Evolutionary conservation across 208 protist species (phyloP), one percentile per base, ranked within the genome.

Genomic region (Trypanosomatidae sp.): DNA sequence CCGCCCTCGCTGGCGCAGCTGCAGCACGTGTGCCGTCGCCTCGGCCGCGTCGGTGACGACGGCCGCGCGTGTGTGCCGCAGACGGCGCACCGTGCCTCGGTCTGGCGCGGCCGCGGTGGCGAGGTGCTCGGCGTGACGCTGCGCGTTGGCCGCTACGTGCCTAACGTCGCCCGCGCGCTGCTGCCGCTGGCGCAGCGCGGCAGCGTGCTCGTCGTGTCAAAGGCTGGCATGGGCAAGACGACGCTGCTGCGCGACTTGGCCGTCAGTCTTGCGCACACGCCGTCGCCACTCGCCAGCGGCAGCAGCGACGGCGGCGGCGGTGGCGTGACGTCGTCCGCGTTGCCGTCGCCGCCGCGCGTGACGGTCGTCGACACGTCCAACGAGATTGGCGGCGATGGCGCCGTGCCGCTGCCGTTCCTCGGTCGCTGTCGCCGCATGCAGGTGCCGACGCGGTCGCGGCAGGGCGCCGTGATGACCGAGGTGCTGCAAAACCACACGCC

Each of bases 401-500:
- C 88, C 18, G 49, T 88, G 11, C 84, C 90, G 7, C 53, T 96
- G 58, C 62, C 74, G 4, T 88, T 80, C 56, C 64, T 97, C 13
- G 92, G 90, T 2, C 57, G 64, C 6, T 89, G 88, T 30, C 71
- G 94, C 4, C 75, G 92, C 26, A 82, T 97, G 24, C 86, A 92
- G 42, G 88, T 97, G 21, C 62, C 68, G 3, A 42, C 45, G 6
- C 71, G 74, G 13, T 48, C 67, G 19, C 55, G 68, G 6, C 91
- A 97, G 56, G 55, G 69, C 24, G 22, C 51, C 4, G 46, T 86
- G 16, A 92, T 97, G 86, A 73, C 72, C 0, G 80, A 96, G 51
- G 80, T 90, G 23, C 71, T 97, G 16, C 86, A 97, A 55, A 97
- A 97, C 56, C 94, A 97, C 72, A 84, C 72, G 1, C 91, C 91